Conservation (phyloP, 2,329 filamentous ascomycete species). For the Trichoderma koningiopsis region DNA sequence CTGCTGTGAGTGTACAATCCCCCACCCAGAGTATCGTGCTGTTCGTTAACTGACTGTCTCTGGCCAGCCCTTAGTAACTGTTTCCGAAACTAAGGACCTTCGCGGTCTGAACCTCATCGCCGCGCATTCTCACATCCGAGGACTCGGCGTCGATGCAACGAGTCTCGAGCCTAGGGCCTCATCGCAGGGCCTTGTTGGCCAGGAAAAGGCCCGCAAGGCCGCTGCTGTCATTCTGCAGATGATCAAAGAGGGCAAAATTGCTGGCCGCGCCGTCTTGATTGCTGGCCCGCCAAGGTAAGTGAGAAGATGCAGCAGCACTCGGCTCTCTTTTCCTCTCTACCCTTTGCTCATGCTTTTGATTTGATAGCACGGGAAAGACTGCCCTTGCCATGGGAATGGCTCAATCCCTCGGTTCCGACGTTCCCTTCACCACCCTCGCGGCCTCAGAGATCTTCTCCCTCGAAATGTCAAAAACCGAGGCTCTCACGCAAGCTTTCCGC, state of each 20-base stretch:
- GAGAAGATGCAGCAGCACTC: background rate
- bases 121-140: slow-evolving; percentile 96
- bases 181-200: slow-evolving; percentile 92
- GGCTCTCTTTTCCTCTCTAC: background rate
- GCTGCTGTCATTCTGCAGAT: slow-evolving; percentile 96
- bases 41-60: background rate
- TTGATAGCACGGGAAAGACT: slow-evolving; percentile 85
- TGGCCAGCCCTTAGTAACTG: slow-evolving; percentile 65
- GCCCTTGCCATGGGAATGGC: slow-evolving; percentile 99
- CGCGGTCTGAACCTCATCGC: slow-evolving; percentile 96
- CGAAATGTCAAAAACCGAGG: slow-evolving; percentile 99
- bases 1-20: slow-evolving; percentile 50
- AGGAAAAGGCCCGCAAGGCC: slow-evolving; percentile 94
- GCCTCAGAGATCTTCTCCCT: slow-evolving; percentile 97
- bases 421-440: slow-evolving; percentile 94
- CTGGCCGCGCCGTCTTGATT: slow-evolving; percentile 89
- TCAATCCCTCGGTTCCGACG: slow-evolving; percentile 89
- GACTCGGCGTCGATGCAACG: slow-evolving; percentile 88
- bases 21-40: background rate
- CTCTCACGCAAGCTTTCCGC: slow-evolving; percentile 96
- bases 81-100: slow-evolving; percentile 94
- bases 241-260: slow-evolving; percentile 99
- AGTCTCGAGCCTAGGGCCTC: slow-evolving; percentile 82
- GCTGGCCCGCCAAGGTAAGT: slow-evolving; percentile 82
- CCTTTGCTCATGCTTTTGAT: background rate